Evolutionary conservation across 768 basidiomycete genomes (phyloP), one percentile per base, ranked within the genome.

Genomic region (Suillus cothurnatus): DNA sequence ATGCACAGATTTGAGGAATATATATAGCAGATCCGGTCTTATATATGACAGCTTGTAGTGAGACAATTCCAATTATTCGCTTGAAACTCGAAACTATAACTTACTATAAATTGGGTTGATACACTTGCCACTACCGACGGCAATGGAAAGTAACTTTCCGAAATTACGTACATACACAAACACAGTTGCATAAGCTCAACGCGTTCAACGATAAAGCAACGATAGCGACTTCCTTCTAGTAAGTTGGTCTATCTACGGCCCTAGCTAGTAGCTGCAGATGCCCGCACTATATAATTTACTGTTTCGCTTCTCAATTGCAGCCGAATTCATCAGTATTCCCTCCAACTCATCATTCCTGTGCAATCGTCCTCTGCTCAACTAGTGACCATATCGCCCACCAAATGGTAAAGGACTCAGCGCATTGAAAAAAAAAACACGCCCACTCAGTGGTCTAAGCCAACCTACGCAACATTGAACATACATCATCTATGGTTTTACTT

Each of bases 401-500:
- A 28, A 58, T 58, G 38, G 38, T 58, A 26, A 36, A 34, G 32
- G 11, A n/a, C 21, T 21, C 12, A 3, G 3, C 32, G 6, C 12
- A 14, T n/a, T 58, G 26, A 58, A 58, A 26, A 38, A 26, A 38
- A 26, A 21, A 28, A 17, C 23, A 38, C 34, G 5, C 15, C 9
- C 36, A 57, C 34, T 36, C 38, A 58, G 38, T 58, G 38, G 26
- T 9, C 12, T 9, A 28, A 58, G 19, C 12, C 21, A 32, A 55
- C 34, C 32, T 12, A 55, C 57, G 38, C 66, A 34, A 17, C 23
- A 26, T 7, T 15, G 14, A 23, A 49, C 14, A 52, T 23, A n/a
- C 50, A 21, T 64, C 55, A 59, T 64, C 47, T 36, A 39, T 34
- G 32, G 57, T 58, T 58, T 66, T 63, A 64, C 57, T 66, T 15